Base-by-base conservation (phyloP, 768 basidiomycete species). In the Cystobasidium ongulense region DNA sequence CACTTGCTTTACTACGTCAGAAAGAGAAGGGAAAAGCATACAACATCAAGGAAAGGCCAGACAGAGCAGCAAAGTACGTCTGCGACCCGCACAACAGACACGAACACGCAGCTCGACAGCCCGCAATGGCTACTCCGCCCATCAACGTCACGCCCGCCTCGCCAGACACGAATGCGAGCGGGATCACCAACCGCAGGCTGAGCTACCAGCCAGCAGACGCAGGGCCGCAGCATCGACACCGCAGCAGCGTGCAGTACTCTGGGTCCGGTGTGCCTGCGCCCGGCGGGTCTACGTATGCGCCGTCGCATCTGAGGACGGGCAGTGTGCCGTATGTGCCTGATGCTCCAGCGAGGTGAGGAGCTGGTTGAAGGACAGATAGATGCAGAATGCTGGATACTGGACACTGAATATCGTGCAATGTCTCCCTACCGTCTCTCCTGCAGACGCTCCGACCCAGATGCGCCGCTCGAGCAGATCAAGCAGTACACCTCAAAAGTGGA, bases 401-500 rank as follows among this genome's bases (percentile, higher is more conserved):
- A 23, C 31, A 61, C 13, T 61, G n/a, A 61, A 13, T 13, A 54
- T 54, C 7, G 8, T 15, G 21, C 7, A 39, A 17, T 21, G 7
- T 66, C 11, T 43, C 29, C 64, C 39, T 50, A 13, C 11, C 7
- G 15, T 7, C 13, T 13, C 64, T 7, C 17, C 36, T 15, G 11
- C 54, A 72, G 61, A 62, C 27, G 72, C 1, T 59, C n/a, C 65
- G 65, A 74, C n/a, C 73, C 74, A 52, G 72, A 75, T 33, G 75
- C 70, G 2, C 35, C 63, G 27, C 54, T 78, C 39, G 77, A 77
- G 36, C 75, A 81, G 72, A 80, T 81, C 52, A 77, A 80, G 72
- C 76, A 71, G 46, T 77, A 75, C 10, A 81, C 80, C 54, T 78
- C 76, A 67, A 80, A 74, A 68, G 76, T 92, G 71, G 96, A 99